Percentiles rank a stretch among this genome's conserved stretches.
phyloP scores from a whole-genome alignment of 2,329 filamentous ascomycete species.

The Epichloe brachyelytri region DNA sequence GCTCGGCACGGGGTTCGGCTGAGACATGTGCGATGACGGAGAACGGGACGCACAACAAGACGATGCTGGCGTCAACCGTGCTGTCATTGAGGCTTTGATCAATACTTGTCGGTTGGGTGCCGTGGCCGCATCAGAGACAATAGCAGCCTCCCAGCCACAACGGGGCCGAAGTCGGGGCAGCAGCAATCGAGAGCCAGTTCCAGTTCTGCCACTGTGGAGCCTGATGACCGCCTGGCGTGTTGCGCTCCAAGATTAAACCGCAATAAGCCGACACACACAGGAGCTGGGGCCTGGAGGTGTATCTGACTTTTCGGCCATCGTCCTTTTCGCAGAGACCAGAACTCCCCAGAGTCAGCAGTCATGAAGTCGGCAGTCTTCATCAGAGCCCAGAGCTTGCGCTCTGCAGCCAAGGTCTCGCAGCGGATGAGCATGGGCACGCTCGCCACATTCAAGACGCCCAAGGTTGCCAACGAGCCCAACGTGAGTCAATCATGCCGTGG shows the following conservation, averaged over 20 bases:
- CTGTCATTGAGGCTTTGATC: too few relatives aligned
- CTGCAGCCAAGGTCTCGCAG: conserved; percentile 16
- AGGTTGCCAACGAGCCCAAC: conserved; percentile 88
- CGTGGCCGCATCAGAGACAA: not conserved
- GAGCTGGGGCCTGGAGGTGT: not conserved
- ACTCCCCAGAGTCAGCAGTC: not conserved
- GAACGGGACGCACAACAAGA: too few relatives aligned
- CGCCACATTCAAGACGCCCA: conserved; percentile 78
- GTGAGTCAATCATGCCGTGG: conserved; percentile 37
- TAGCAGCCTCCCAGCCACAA: not conserved
- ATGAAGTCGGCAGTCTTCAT: conserved; percentile 24
- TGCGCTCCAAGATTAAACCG: conserved; percentile 11
- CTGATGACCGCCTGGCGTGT: too few relatives aligned
- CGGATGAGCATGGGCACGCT: conserved; percentile 40
- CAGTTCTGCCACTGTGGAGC: too few relatives aligned
- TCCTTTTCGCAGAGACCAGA: not conserved
- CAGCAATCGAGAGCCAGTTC: not conserved
- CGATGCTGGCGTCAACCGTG: too few relatives aligned
- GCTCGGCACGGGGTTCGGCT: too few relatives aligned
- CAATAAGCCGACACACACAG: conserved; percentile 16
- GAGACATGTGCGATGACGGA: too few relatives aligned
- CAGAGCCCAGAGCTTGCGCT: conserved; percentile 20
- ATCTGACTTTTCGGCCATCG: not conserved
- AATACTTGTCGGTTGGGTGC: too few relatives aligned
- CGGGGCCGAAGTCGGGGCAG: conserved; percentile 1